These are phyloP conservation scores for Grammothele lineata DNA, from an alignment of 768 basidiomycete genomes.

Conservation along the genomic window DNA sequence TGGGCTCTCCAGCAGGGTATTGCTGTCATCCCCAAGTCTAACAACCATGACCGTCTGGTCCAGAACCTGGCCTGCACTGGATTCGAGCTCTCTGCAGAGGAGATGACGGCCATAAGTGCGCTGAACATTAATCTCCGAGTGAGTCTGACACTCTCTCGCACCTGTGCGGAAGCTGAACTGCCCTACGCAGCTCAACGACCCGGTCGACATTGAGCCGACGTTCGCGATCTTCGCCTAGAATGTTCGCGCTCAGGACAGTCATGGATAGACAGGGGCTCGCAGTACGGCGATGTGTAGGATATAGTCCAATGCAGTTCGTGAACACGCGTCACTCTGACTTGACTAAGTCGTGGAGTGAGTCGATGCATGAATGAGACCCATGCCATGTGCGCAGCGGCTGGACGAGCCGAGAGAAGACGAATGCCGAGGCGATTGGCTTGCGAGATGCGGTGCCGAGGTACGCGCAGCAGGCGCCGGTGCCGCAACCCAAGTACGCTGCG, in stretches of 20 bases:
- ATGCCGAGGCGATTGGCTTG: too few species aligned
- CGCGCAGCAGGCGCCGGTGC: slow-evolving; percentile 12
- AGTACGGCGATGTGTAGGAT: too few species aligned
- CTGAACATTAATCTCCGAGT: slow-evolving; percentile 66
- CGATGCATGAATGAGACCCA: too few species aligned
- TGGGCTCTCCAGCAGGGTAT: slow-evolving; percentile 47
- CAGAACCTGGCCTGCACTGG: slow-evolving; percentile 43
- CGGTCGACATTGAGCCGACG: slow-evolving; percentile 59
- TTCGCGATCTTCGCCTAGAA: slow-evolving; percentile 65
- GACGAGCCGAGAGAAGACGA: too few species aligned
- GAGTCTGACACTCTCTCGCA: slow-evolving; percentile 22
- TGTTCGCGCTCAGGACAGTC: background rate
- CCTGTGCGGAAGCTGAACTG: too few species aligned
- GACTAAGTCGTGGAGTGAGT: too few species aligned
- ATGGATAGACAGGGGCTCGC: too few species aligned
- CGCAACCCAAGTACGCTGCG: slow-evolving; percentile 11
- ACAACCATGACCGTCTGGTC: slow-evolving; percentile 33
- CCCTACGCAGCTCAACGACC: slow-evolving; percentile 58
- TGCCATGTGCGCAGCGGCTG: background rate
- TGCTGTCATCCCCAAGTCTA: slow-evolving; percentile 48
- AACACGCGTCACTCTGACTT: too few species aligned
- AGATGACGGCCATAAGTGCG: slow-evolving; percentile 51
- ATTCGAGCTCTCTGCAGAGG: slow-evolving; percentile 51
- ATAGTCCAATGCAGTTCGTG: too few species aligned
- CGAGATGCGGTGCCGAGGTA: slow-evolving; percentile 16